phyloP scores from a whole-genome alignment of 257 asterid species.

The Capsicum baccatum region DNA sequence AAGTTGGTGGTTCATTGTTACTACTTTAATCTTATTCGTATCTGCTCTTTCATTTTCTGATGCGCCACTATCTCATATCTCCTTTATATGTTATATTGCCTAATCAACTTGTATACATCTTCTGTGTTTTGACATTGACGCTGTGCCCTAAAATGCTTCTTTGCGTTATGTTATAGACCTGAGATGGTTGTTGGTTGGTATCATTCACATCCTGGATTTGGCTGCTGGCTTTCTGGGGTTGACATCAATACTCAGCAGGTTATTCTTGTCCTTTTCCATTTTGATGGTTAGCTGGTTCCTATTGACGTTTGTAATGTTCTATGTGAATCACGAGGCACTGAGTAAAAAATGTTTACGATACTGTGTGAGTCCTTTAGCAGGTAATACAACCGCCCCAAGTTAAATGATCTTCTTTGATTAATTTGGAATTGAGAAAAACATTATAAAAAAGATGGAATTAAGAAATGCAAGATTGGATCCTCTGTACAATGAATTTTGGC shows the following conservation, averaged over 20 bases:
- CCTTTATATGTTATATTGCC: neutral
- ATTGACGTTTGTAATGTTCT: constrained; percentile 10
- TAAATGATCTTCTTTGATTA: neutral
- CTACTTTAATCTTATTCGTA: neutral
- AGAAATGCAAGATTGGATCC: neutral
- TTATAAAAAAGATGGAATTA: neutral
- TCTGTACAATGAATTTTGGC: neutral
- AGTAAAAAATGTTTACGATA: neutral
- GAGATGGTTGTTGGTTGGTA: constrained; percentile 99
- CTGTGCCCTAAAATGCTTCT: constrained; percentile 13
- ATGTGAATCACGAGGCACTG: neutral
- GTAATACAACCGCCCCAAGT: neutral
- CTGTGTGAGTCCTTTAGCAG: neutral
- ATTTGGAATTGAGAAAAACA: neutral
- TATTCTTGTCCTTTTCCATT: neutral
- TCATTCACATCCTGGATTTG: constrained; percentile 98
- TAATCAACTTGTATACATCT: constrained; percentile 1
- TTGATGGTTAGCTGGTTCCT: neutral
- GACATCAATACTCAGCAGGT: constrained; percentile 99
- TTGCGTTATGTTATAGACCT: constrained; percentile 60
- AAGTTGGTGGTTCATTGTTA: neutral
- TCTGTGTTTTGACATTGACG: neutral
- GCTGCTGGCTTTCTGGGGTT: constrained; percentile 98
- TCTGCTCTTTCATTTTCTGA: neutral
- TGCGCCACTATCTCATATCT: neutral